phyloP scores from a whole-genome alignment of 371 early-diverging fungal species.

The Entomophthora muscae region DNA sequence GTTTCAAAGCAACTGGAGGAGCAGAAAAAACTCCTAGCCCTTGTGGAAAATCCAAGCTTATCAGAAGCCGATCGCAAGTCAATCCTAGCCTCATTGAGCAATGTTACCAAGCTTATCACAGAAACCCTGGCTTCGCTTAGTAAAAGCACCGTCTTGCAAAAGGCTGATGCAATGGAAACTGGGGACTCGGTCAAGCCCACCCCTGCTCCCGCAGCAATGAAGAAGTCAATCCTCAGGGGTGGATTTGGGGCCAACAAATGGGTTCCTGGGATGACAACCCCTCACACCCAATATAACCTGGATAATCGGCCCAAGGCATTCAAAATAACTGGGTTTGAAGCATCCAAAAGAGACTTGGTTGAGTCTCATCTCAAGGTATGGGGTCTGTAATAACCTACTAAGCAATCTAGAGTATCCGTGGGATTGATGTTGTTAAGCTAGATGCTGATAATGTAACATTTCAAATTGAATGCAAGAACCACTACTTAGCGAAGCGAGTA shows the following conservation, averaged over 20 bases:
- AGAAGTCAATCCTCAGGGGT: neutral
- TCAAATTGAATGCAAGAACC: neutral
- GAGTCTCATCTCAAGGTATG: neutral
- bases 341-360: neutral
- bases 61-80: neutral
- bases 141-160: neutral
- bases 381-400: neutral
- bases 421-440: neutral
- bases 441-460: neutral
- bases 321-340: neutral
- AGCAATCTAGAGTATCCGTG: neutral
- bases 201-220: no score
- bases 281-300: neutral
- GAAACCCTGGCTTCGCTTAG: neutral
- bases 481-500: neutral
- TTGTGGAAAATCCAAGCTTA: constrained; percentile 17
- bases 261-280: neutral
- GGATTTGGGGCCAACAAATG: neutral
- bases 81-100: neutral
- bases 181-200: neutral
- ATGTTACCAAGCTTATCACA: neutral
- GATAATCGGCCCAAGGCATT: constrained; percentile 1
- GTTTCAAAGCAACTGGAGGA: constrained; percentile 35
- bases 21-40: constrained; percentile 34
- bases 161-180: neutral